Evolutionary conservation across 2,329 filamentous ascomycete genomes (phyloP).

Genomic region (Polytolypa hystricis): DNA sequence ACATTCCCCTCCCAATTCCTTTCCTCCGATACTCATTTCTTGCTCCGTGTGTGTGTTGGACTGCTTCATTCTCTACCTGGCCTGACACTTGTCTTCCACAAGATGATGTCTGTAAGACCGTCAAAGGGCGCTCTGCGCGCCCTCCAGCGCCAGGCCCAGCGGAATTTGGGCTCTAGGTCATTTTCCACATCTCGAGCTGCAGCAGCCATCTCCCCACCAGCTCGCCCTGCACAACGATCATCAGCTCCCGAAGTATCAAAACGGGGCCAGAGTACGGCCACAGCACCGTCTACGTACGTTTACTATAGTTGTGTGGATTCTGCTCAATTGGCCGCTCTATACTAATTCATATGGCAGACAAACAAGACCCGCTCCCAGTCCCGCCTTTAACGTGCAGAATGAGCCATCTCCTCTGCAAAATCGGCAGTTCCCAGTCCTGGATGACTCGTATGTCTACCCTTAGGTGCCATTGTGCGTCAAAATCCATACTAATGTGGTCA

Average conservation of each 20-base stretch:
- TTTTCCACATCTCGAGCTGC: slow-evolving; percentile 37
- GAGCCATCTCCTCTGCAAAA: slow-evolving; percentile 57
- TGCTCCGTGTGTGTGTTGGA: too few species aligned
- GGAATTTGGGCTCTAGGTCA: slow-evolving; percentile 28
- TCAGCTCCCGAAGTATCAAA: slow-evolving; percentile 22
- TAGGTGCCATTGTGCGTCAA: neutral
- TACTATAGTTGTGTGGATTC: too few species aligned
- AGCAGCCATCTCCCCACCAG: slow-evolving; percentile 37
- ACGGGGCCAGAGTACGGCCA: slow-evolving; percentile 38
- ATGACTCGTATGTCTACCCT: slow-evolving; percentile 58
- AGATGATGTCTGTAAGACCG: slow-evolving; percentile 42
- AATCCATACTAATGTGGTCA: too few species aligned
- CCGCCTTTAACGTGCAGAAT: slow-evolving; percentile 45
- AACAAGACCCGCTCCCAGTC: slow-evolving; percentile 50
- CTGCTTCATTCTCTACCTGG: slow-evolving; percentile 16
- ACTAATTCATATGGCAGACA: slow-evolving; percentile 31
- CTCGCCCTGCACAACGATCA: slow-evolving; percentile 27
- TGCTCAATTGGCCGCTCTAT: too few species aligned
- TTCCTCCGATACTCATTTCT: too few species aligned
- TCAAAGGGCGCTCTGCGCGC: slow-evolving; percentile 39
- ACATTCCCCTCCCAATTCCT: too few species aligned
- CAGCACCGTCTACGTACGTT: slow-evolving; percentile 46
- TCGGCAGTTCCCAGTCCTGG: slow-evolving; percentile 52
- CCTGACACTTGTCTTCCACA: slow-evolving; percentile 25
- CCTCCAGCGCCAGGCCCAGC: slow-evolving; percentile 33